These are phyloP conservation scores for Gonapodya prolifera DNA, from an alignment of 192 early-diverging fungal species.

Conservation along the genomic window DNA sequence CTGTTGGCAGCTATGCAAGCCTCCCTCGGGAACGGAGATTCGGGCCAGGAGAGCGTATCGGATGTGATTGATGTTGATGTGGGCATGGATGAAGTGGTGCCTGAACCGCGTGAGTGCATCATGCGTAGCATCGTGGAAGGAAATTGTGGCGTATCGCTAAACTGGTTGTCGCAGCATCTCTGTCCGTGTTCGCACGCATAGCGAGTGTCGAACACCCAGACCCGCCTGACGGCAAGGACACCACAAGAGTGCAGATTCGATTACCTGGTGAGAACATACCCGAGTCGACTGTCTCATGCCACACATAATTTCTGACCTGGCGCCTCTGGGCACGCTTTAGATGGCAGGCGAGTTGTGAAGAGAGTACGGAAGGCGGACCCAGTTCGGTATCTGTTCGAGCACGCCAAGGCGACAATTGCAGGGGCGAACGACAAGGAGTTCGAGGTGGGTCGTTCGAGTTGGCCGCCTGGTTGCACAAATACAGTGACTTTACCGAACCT, in stretches of 20 bases:
- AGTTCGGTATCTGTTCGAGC: slow-evolving; percentile 71
- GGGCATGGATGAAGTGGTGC: background rate
- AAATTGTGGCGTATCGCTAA: background rate
- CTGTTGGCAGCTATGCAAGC: slow-evolving; percentile 69
- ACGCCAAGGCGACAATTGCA: slow-evolving; percentile 57
- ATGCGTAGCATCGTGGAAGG: too few species aligned
- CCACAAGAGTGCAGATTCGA: slow-evolving; percentile 71
- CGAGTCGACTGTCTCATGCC: too few species aligned
- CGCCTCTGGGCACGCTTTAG: slow-evolving; percentile 11
- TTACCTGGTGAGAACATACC: slow-evolving; percentile 43
- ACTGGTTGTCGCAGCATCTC: background rate
- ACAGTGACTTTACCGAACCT: slow-evolving; percentile 4
- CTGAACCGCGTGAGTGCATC: background rate
- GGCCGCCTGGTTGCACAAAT: background rate
- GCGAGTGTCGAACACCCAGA: slow-evolving; percentile 32
- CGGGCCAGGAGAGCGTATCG: slow-evolving; percentile 17
- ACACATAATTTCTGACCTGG: background rate
- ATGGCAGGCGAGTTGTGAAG: slow-evolving; percentile 63
- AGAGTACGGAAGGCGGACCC: slow-evolving; percentile 60
- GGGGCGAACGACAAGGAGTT: slow-evolving; percentile 49
- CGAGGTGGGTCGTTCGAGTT: slow-evolving; percentile 37
- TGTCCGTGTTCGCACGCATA: slow-evolving; percentile 27
- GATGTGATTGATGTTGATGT: background rate
- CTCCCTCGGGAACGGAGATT: slow-evolving; percentile 29
- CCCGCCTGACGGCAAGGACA: slow-evolving; percentile 19